Evolutionary conservation across 1,139 yeast genomes (phyloP), one percentile per base, ranked within the genome.

Genomic region (Blastobotrys capitulatus): DNA sequence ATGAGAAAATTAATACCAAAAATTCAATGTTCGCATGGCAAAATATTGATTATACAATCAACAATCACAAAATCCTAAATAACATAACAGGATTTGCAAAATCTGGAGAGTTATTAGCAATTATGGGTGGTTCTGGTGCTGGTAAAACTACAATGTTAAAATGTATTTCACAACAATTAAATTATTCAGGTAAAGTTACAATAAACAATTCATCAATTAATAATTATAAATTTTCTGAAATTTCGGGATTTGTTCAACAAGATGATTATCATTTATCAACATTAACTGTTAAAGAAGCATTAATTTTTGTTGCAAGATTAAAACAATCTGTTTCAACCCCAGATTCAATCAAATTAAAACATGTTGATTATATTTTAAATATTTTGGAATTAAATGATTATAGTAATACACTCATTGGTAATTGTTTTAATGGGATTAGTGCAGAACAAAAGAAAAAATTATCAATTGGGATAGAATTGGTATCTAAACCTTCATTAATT

Each of bases 401-500:
- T 57, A 80, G 83, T 12, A 83, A 80, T 56, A 82, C 83, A 13
- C 65, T 77, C 46, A 77, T 79, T 54, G 84, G 84, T 58, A 64
- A 72, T 42, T 92, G 92, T 67, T 22, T 5, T 22, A 57, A 60
- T 19, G 82, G 82, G 56, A 70, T 85, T 57, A 85, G 84, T 62
- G 92, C 84, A 54, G 94, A 85, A 67, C 92, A 85, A 67, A 79
- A 94, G 61, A 86, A 85, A 73, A 79, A 90, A 64, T 72, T 85
- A 57, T 83, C 92, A n/a, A 82, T 84, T 63, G 89, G 94, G 56
- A 92, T 87, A 50, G 95, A 87, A 62, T 71, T 87, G 52, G 92
- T 86, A 37, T 94, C 95, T 15, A 86, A 83, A 63, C 95, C 96
- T 2, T 80, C 83, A 54, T 72, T 87, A 47, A 70, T 87, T 53